Percentiles rank a stretch among this genome's conserved stretches.
Conservation (phyloP, 352 stramenopile genomes). For the Phytophthora palmivora region DNA sequence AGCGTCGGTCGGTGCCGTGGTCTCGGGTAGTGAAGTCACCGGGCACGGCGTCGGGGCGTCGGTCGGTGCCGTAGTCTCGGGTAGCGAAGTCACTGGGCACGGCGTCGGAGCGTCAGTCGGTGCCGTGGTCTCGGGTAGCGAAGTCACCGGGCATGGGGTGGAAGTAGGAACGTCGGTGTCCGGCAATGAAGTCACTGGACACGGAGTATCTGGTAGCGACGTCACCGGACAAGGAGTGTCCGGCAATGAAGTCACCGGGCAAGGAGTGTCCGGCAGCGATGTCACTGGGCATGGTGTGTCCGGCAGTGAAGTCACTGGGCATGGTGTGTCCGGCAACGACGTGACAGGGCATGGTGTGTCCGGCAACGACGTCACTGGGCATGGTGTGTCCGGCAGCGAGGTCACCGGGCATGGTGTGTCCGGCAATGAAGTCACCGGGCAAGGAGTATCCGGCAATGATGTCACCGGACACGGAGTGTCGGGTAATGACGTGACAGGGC, state of each 20-base stretch:
- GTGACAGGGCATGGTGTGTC: slow-evolving; percentile 17
- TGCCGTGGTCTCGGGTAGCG: slow-evolving; percentile 14
- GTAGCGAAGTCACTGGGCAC: slow-evolving; percentile 12
- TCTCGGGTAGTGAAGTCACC: background rate
- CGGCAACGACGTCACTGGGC: slow-evolving; percentile 11
- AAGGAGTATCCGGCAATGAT: slow-evolving; percentile 8
- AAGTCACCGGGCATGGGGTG: slow-evolving; percentile 10
- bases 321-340: slow-evolving; percentile 9
- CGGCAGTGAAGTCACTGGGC: slow-evolving; percentile 24
- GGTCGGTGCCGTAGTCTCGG: no score
- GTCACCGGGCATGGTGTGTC: slow-evolving; percentile 17
- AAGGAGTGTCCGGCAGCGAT: slow-evolving; percentile 2
- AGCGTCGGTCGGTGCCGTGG: background rate
- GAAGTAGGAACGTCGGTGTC: no score
- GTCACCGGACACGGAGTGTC: slow-evolving; percentile 27
- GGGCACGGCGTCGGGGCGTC: background rate
- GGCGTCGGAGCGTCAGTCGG: no score
- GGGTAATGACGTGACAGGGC: slow-evolving; percentile 10
- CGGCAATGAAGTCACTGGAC: no score
- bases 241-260: slow-evolving; percentile 12
- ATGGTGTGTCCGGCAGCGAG: slow-evolving; percentile 12
- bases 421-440: slow-evolving; percentile 9
- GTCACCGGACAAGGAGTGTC: no score
- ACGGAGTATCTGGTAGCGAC: no score
- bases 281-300: slow-evolving; percentile 10